phyloP scores from a whole-genome alignment of 768 basidiomycete species.

The Amylocystis lapponica region DNA sequence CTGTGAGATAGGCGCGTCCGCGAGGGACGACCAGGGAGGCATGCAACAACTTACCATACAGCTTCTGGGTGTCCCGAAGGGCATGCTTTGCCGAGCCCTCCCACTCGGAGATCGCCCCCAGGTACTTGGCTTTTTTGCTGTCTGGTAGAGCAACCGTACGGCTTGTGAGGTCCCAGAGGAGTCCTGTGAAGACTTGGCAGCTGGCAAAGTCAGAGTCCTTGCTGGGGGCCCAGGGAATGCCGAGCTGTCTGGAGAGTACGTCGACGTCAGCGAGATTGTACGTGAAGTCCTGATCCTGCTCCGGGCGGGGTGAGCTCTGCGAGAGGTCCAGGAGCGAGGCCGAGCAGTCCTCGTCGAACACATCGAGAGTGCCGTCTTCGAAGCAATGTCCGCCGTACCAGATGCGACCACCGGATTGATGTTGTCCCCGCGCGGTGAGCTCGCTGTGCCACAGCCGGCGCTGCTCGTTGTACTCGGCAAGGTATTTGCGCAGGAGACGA shows the following conservation, averaged over 20 bases:
- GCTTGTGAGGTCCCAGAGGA: constrained; percentile 17
- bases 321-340: constrained; percentile 16
- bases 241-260: constrained; percentile 10
- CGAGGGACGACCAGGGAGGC: constrained; percentile 7
- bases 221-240: constrained; percentile 15
- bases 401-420: constrained; percentile 11
- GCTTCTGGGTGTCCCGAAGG: constrained; percentile 6
- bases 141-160: constrained; percentile 3
- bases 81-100: constrained; percentile 3
- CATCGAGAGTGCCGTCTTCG: constrained; percentile 12
- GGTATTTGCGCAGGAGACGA: constrained; percentile 5
- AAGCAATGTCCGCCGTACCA: constrained; percentile 16
- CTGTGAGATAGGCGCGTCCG: constrained; percentile 7
- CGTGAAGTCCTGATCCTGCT: constrained; percentile 2
- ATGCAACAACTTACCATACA: constrained; percentile 17
- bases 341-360: constrained; percentile 17
- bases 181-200: constrained; percentile 15
- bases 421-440: not conserved
- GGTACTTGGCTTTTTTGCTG: constrained; percentile 10
- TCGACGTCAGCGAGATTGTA: constrained; percentile 22
- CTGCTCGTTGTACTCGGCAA: constrained; percentile 23
- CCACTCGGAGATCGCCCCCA: constrained; percentile 6
- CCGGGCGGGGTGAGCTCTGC: not conserved
- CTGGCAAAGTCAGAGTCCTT: constrained; percentile 13
- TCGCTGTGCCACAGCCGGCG: not conserved